These are phyloP conservation scores for Acacia acuminata DNA, from an alignment of 306 rosid genomes.

Conservation along the genomic window DNA sequence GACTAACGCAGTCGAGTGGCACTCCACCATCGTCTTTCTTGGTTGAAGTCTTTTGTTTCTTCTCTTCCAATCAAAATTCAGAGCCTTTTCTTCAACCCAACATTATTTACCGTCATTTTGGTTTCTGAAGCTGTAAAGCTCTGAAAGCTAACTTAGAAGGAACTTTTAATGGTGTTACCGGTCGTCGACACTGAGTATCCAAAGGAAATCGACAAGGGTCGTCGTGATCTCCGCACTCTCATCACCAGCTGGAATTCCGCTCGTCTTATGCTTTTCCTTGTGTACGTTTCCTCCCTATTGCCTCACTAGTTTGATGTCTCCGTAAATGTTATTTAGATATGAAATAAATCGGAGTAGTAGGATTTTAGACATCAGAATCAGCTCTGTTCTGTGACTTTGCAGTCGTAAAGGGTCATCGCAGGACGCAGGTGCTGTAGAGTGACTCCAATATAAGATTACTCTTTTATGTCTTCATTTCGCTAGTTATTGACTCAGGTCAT, in stretches of 20 bases:
- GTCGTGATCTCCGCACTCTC: slow-evolving; percentile 82
- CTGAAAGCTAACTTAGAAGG: neutral
- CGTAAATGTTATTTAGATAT: neutral
- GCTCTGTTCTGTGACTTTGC: neutral
- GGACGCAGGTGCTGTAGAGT: neutral
- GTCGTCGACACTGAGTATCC: slow-evolving; percentile 62
- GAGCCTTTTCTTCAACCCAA: neutral
- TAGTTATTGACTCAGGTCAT: neutral
- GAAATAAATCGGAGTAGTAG: neutral
- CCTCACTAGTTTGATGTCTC: neutral
- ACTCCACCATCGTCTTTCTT: neutral
- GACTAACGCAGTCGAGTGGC: neutral
- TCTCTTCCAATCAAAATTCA: neutral
- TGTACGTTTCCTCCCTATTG: slow-evolving; percentile 46
- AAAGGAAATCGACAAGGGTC: slow-evolving; percentile 74
- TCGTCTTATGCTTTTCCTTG: slow-evolving; percentile 86
- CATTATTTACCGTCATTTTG: neutral
- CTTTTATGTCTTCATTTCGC: neutral
- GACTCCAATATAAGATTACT: neutral
- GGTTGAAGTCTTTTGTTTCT: neutral
- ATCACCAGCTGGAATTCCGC: slow-evolving; percentile 78
- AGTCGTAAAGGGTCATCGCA: slow-evolving; percentile 25
- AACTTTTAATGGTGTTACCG: slow-evolving; percentile 58
- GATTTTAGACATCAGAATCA: slow-evolving; percentile 1
- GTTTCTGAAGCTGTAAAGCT: neutral